These are phyloP conservation scores for Polysphondylium violaceum DNA, from an alignment of 78 protist species.

Conservation along the genomic window DNA sequence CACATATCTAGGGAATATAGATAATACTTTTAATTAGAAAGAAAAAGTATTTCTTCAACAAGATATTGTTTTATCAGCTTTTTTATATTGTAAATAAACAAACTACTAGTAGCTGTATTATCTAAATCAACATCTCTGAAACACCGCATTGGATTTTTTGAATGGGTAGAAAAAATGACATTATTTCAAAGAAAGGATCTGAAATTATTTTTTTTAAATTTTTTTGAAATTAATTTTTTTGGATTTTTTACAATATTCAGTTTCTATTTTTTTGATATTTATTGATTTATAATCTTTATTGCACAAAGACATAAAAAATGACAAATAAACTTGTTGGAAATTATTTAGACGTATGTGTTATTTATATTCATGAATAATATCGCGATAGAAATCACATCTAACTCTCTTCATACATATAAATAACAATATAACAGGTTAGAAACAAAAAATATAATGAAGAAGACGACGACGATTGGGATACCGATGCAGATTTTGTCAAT, in stretches of 20 bases:
- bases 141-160: not conserved
- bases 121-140: no score
- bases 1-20: no score
- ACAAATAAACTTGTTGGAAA: slow-evolving; percentile 27
- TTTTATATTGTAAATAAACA: no score
- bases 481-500: slow-evolving; percentile 71
- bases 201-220: not conserved
- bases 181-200: not conserved
- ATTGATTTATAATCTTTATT: no score
- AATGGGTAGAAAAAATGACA: no score
- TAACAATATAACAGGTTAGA: not conserved
- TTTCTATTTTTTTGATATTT: no score
- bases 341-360: slow-evolving; percentile 35
- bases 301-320: slow-evolving; percentile 4
- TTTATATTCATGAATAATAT: no score
- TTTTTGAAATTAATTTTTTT: not conserved
- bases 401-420: not conserved
- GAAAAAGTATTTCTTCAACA: no score
- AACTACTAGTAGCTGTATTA: no score
- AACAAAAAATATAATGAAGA: not conserved
- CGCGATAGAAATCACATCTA: not conserved
- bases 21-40: no score
- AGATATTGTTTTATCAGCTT: no score
- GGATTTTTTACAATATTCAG: no score
- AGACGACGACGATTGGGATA: slow-evolving; percentile 77